phyloP scores from a whole-genome alignment of 2,329 filamentous ascomycete species.

The Xylariaceae sp. region DNA sequence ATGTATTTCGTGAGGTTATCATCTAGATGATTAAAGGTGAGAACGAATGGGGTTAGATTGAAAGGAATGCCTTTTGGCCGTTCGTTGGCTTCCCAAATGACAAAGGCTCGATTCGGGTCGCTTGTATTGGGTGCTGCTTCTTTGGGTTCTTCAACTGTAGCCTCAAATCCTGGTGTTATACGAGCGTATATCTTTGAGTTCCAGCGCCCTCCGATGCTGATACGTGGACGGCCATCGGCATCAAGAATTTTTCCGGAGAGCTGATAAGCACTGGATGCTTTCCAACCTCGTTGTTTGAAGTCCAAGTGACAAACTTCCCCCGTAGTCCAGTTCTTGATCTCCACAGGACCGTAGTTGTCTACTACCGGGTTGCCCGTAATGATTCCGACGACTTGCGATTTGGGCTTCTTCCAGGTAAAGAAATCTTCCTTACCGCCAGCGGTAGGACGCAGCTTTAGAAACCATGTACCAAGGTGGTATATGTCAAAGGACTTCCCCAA shows the following conservation, averaged over 20 bases:
- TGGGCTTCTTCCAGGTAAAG: conserved; percentile 99
- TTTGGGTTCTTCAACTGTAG: conserved; percentile 55
- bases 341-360: conserved; percentile 97
- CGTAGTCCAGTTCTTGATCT: conserved; percentile 95
- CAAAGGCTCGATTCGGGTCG: conserved; percentile 70
- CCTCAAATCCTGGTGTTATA: conserved; percentile 85
- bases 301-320: conserved; percentile 85
- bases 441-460: conserved; percentile 73
- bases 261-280: conserved; percentile 84
- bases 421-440: conserved; percentile 74
- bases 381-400: conserved; percentile 94
- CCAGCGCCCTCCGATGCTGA: conserved; percentile 91
- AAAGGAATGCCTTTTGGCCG: conserved; percentile 84
- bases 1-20: conserved; percentile 72
- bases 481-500: conserved; percentile 97
- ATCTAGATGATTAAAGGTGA: conserved; percentile 88
- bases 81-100: conserved; percentile 86
- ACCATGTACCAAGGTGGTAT: conserved; percentile 95
- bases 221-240: conserved; percentile 69
- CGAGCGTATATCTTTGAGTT: conserved; percentile 96
- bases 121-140: conserved; percentile 48
- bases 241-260: conserved; percentile 83
- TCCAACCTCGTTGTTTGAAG: conserved; percentile 96
- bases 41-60: conserved; percentile 92
- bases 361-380: conserved; percentile 94